Percentiles rank a stretch among this genome's conserved stretches.
phyloP scores from a whole-genome alignment of 140 eudicot species.

The Eryngium alpinum region DNA sequence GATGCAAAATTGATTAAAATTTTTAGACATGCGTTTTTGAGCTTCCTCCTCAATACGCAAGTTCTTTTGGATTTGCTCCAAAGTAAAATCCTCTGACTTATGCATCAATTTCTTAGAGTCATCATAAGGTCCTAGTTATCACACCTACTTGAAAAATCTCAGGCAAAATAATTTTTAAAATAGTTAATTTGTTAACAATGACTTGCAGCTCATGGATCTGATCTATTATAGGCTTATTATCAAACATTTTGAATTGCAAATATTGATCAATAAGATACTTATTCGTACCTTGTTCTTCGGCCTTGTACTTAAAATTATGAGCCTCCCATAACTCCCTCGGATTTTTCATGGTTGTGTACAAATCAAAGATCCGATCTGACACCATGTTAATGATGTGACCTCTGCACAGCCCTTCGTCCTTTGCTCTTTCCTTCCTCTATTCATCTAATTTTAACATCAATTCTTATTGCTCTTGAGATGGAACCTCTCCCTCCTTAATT shows the following conservation, averaged over 20 bases:
- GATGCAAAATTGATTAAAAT: no score
- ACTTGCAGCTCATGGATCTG: no score
- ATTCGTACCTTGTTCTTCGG: neutral
- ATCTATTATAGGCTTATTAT: no score
- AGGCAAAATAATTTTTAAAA: neutral
- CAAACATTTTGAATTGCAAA: no score
- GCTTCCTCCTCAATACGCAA: neutral
- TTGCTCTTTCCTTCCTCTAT: neutral
- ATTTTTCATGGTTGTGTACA: neutral
- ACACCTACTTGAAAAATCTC: neutral
- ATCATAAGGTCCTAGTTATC: neutral
- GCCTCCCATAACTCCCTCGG: constrained; percentile 4
- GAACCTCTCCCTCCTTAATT: neutral
- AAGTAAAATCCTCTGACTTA: neutral
- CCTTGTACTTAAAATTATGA: constrained; percentile 1
- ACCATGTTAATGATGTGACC: constrained; percentile 12
- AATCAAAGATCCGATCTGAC: neutral
- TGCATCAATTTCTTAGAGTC: neutral
- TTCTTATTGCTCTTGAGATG: no score
- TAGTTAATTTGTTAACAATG: neutral
- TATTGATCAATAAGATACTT: no score
- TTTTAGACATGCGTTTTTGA: neutral
- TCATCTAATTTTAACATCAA: no score
- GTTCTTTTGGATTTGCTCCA: neutral
- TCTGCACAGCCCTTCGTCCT: constrained; percentile 9